Evolutionary conservation across 2,329 filamentous ascomycete genomes (phyloP), one percentile per base, ranked within the genome.

Genomic region (Dactylonectria estremocensis): DNA sequence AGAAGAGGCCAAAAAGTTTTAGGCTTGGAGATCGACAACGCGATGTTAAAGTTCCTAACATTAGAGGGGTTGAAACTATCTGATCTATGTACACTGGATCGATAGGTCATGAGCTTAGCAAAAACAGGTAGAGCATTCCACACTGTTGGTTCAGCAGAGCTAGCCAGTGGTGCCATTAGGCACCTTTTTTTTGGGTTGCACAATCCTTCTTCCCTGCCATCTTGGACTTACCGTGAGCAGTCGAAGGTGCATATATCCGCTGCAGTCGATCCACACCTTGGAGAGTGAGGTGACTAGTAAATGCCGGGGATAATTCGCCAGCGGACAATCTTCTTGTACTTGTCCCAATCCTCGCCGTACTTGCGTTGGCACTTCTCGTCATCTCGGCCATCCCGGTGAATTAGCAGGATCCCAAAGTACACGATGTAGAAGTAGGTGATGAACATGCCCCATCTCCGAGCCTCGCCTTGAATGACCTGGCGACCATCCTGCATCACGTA

Each of bases 391-490:
- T 97, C 95, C 20, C 95, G 92, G 79, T 98, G 95, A 61, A 98
- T 85, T 11, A 98, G 86, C 69, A 98, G 83, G 13, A 97, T 83
- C 3, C 91, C 95, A 83, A 98, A 98, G 84, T 98, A 98, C 8
- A 97, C 76, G 74, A 98, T 87, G 83, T 97, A 98, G 79, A 98
- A 98, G 84, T 98, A 98, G 0, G 95, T 97, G 72, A 98, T 89
- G 52, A 95, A 84, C 82, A 95, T 95, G 53, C 92, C 95, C 89
- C 93, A 97, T 22, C 94, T 95, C 74, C 88, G 89, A 35, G 93
- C 91, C 28, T 91, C 90, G 40, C 91, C 93, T 61, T 91, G 91
- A 14, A 94, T 85, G 2, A 95, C 87, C 74, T 91, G 88, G 13
- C 88, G 87, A 28, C 89, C 88, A 68, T 90, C 89, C 7, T 82